Base-by-base conservation (phyloP, 2,329 filamentous ascomycete genomes). In the Botryotinia narcissicola region DNA sequence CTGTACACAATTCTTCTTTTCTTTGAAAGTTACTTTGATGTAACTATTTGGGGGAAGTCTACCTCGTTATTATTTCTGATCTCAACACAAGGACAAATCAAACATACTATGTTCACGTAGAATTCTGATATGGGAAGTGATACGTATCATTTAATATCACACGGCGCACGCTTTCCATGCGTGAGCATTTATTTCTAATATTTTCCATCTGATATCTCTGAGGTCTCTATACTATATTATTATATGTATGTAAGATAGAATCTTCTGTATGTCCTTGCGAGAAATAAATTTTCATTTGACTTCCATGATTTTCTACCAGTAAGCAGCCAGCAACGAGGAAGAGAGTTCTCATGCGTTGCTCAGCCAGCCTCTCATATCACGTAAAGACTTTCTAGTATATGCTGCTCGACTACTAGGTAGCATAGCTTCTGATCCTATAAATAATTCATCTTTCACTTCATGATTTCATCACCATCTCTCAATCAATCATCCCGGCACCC, bases 211-310 rank as follows among this genome's bases (percentile, higher is more conserved):
- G 7, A 54, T 54, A 51, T 16, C 16, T 54, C 12, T 51, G 14
- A 54, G 5, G n/a, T n/a, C 12, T n/a, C 48, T n/a, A 14, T 14
- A 16, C 25, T 0, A 54, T 54, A 25, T 51, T 14, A 51, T 25
- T 3, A 1, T 35, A 51, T 9, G 5, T 6, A 48, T 22, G 3
- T 5, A n/a, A 7, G 2, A 16, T n/a, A n/a, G 48, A 2, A n/a
- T 16, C 12, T n/a, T 4, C 25, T n/a, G 1, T n/a, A 54, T 54
- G 2, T n/a, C 7, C 10, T 14, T 16, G 4, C 4, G 25, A n/a
- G 2, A 16, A 54, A 10, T 4, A 25, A 10, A 25, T 8, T 22
- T 48, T 48, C 1, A 48, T 10, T 4, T 10, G 8, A 48, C 20
- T 48, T 48, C 20, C 20, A 22, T 48, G 9, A 22, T 4, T 48